Conservation (phyloP, 192 early-diverging fungal genomes). For the Rhizoclosmatium globosum region DNA sequence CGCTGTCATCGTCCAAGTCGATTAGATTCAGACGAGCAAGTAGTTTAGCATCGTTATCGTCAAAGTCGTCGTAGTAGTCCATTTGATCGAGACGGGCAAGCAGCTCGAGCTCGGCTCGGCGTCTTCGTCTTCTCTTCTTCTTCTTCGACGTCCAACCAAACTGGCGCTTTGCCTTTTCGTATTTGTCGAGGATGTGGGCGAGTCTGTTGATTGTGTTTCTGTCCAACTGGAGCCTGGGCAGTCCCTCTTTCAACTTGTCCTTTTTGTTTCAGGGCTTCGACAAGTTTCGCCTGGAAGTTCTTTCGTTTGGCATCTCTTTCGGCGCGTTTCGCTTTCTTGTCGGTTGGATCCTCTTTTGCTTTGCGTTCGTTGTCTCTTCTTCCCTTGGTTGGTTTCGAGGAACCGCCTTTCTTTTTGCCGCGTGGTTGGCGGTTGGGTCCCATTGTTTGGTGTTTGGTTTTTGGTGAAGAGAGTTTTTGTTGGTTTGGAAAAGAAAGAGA, state of each 20-base stretch:
- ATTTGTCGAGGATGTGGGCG: conserved; percentile 30
- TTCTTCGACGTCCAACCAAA: background rate
- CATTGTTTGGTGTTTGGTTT: background rate
- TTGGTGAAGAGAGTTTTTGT: background rate
- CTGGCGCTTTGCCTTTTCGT: conserved; percentile 25
- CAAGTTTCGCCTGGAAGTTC: background rate
- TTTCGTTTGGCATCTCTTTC: background rate
- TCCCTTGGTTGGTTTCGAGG: background rate
- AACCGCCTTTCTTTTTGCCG: background rate
- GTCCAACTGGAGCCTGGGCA: conserved; percentile 23
- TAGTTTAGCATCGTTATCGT: background rate
- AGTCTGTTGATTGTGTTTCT: conserved; percentile 1
- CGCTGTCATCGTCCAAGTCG: background rate
- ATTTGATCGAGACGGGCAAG: background rate
- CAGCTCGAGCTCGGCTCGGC: conserved; percentile 2
- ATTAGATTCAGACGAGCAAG: too few relatives aligned
- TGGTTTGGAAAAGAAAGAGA: background rate
- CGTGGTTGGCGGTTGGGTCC: conserved; percentile 10
- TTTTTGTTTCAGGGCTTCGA: background rate
- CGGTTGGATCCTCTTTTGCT: background rate
- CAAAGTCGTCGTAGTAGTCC: background rate
- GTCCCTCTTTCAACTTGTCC: background rate
- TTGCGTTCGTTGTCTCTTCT: background rate
- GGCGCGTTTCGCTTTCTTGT: background rate
- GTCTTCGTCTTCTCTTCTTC: conserved; percentile 8